phyloP scores from a whole-genome alignment of 2,329 filamentous ascomycete species.

The Exserohilum rostratum region DNA sequence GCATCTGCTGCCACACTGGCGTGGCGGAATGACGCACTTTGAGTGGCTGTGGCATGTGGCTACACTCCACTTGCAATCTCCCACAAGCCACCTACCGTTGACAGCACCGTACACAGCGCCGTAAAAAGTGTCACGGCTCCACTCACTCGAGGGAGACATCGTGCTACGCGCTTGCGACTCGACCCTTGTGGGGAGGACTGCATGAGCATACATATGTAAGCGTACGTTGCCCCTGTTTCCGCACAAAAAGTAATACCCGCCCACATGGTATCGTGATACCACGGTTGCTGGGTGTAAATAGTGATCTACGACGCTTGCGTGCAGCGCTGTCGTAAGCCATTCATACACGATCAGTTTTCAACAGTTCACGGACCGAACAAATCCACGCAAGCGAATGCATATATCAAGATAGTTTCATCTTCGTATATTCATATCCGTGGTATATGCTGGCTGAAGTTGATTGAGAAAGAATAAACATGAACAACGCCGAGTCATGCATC shows the following conservation, averaged over 20 bases:
- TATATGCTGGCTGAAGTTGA: no score
- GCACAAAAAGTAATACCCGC: no score
- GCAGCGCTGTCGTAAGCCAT: slow-evolving; percentile 1
- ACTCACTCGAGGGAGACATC: neutral
- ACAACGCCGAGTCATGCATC: neutral
- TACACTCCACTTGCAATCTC: slow-evolving; percentile 16
- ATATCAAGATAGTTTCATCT: neutral
- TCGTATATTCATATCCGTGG: no score
- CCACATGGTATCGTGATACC: neutral
- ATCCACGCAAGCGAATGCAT: neutral
- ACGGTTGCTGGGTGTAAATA: neutral
- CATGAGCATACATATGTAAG: neutral
- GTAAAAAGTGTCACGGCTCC: no score
- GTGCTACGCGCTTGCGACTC: no score
- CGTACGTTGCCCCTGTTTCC: no score
- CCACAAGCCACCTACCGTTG: neutral
- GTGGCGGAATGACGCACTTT: slow-evolving; percentile 4
- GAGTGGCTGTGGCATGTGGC: slow-evolving; percentile 14
- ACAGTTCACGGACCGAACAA: neutral
- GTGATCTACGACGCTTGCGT: slow-evolving; percentile 10
- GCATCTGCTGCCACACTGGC: neutral
- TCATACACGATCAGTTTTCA: neutral
- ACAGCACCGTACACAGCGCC: no score
- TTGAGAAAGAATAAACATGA: no score
- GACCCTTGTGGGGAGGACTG: no score